Evolutionary conservation across 352 stramenopile genomes (phyloP).

Genomic region (Phytophthora cactorum): DNA sequence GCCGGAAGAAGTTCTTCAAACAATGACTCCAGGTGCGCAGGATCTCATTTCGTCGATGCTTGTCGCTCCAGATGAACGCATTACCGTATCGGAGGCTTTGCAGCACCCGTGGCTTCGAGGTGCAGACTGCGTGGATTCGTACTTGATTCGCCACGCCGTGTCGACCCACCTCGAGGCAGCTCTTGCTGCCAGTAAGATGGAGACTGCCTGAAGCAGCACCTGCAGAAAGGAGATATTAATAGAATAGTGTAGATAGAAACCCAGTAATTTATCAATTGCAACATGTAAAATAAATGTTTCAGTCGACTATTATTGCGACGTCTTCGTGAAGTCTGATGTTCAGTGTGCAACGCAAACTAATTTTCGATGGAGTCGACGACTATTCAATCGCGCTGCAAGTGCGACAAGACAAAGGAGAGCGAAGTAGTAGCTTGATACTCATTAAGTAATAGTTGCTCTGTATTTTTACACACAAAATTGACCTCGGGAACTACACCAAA

Average conservation of each 20-base stretch:
- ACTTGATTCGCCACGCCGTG: constrained; percentile 43
- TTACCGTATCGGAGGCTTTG: constrained; percentile 61
- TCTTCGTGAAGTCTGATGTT: no score
- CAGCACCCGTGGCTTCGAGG: constrained; percentile 66
- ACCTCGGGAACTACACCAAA: constrained; percentile 30
- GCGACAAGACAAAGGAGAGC: neutral
- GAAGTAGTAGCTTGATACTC: neutral
- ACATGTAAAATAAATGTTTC: constrained; percentile 27
- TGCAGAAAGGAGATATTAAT: neutral
- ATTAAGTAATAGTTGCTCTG: constrained; percentile 16
- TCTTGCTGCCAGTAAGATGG: constrained; percentile 22
- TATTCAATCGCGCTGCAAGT: neutral
- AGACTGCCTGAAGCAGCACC: constrained; percentile 1
- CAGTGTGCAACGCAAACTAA: no score
- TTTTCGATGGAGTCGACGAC: neutral
- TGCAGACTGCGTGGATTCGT: constrained; percentile 48
- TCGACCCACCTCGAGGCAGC: constrained; percentile 43
- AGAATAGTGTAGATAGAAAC: constrained; percentile 19
- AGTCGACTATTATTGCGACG: neutral
- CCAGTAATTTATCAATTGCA: constrained; percentile 32
- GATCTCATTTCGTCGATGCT: constrained; percentile 82
- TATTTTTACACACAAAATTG: constrained; percentile 46
- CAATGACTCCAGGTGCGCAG: constrained; percentile 59
- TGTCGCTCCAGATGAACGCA: constrained; percentile 61
- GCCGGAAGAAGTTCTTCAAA: constrained; percentile 33